These are phyloP conservation scores for Arachis stenosperma DNA, from an alignment of 306 rosid species.

Conservation along the genomic window DNA sequence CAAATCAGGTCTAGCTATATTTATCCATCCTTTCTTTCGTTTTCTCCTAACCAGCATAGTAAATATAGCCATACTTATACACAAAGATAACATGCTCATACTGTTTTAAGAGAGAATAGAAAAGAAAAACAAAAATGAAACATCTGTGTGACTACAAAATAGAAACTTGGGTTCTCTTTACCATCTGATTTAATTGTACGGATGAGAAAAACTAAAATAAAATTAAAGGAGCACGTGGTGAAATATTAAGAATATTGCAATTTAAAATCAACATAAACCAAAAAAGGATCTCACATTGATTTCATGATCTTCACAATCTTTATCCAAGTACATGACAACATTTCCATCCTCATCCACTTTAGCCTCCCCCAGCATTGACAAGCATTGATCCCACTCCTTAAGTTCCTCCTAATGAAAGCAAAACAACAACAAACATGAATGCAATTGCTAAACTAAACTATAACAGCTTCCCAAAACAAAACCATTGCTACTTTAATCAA, in stretches of 20 bases:
- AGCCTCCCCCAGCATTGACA: conserved; percentile 79
- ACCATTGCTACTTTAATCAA: not conserved
- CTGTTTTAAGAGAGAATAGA: not conserved
- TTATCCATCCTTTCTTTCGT: not conserved
- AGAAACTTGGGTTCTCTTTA: not conserved
- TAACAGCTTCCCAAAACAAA: not conserved
- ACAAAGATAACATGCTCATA: conserved; percentile 1
- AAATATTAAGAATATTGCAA: not conserved
- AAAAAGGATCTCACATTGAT: conserved; percentile 61
- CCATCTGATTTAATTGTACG: not conserved
- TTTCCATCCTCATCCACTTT: conserved; percentile 85
- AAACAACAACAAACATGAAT: not conserved
- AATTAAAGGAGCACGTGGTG: not conserved
- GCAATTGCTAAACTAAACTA: not conserved
- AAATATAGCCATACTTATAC: conserved; percentile 18
- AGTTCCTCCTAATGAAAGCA: conserved; percentile 66
- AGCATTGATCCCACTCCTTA: conserved; percentile 97
- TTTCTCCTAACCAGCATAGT: not conserved
- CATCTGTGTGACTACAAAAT: not conserved
- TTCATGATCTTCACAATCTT: conserved; percentile 88
- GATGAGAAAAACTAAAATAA: not conserved
- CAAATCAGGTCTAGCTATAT: not conserved
- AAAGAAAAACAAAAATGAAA: too few relatives aligned
- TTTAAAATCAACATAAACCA: not conserved
- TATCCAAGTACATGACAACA: conserved; percentile 82